These are phyloP conservation scores for Komagataella pastoris DNA, from an alignment of 805 yeast species.

Conservation along the genomic window DNA sequence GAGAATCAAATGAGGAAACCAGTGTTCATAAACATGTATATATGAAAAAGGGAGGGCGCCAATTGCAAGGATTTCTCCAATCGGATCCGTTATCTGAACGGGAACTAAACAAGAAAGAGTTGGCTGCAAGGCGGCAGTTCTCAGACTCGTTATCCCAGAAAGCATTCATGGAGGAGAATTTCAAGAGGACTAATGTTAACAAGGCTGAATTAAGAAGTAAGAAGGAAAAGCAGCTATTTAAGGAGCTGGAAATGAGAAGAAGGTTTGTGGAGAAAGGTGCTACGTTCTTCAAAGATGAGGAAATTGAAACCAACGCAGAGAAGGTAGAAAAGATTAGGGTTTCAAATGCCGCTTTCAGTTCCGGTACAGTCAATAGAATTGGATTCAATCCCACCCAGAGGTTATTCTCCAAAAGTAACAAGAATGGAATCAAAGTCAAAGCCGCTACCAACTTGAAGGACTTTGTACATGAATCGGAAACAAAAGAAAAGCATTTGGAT, in stretches of 20 bases:
- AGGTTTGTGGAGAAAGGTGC: background rate
- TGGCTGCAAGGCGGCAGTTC: background rate
- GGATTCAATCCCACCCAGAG: slow-evolving; percentile 16
- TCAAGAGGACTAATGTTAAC: background rate
- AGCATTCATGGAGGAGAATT: background rate
- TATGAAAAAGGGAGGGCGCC: background rate
- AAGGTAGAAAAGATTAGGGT: slow-evolving; percentile 9
- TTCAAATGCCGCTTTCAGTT: slow-evolving; percentile 13
- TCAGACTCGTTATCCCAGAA: background rate
- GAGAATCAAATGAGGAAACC: background rate
- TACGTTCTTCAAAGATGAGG: slow-evolving; percentile 4
- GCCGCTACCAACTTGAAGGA: background rate
- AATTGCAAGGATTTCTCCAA: background rate
- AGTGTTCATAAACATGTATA: background rate
- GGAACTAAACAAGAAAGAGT: background rate
- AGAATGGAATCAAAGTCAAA: background rate
- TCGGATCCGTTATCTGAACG: background rate
- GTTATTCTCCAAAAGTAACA: slow-evolving; percentile 7
- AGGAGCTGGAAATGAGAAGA: background rate
- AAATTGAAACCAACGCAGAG: slow-evolving; percentile 10
- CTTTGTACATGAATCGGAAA: background rate
- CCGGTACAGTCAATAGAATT: slow-evolving; percentile 11
- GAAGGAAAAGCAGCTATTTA: background rate
- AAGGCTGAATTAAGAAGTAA: background rate
- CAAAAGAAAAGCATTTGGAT: background rate